Evolutionary conservation across 768 basidiomycete species (phyloP).

Genomic region (Amanita exitialis): DNA sequence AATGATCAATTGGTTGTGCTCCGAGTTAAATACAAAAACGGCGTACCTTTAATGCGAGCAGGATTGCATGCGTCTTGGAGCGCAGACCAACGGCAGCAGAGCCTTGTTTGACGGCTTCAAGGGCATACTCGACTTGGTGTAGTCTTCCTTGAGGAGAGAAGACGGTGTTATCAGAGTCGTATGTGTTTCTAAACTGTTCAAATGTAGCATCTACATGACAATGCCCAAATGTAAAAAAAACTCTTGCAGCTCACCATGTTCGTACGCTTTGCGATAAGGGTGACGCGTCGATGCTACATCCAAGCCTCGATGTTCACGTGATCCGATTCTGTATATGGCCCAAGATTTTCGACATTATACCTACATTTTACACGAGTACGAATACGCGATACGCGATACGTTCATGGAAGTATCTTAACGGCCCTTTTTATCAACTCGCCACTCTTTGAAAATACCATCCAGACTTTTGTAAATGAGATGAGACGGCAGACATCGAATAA

Average conservation of each 20-base stretch:
- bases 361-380: background rate
- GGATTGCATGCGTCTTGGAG: conserved; percentile 89
- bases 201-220: conserved; percentile 16
- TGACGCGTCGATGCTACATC: conserved; percentile 17
- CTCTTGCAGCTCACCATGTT: conserved; percentile 23
- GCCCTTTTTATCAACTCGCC: conserved; percentile 77
- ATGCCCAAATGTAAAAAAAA: background rate
- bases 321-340: background rate
- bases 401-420: conserved; percentile 22
- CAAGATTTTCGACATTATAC: background rate
- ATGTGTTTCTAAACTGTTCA: conserved; percentile 82
- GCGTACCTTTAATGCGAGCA: conserved; percentile 83
- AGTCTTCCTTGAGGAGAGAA: conserved; percentile 95
- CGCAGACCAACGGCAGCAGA: conserved; percentile 96
- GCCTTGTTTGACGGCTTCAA: conserved; percentile 99
- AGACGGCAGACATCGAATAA: conserved; percentile 81
- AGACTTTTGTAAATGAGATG: conserved; percentile 84
- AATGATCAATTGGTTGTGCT: background rate
- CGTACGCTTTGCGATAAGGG: conserved; percentile 8
- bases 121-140: conserved; percentile 96
- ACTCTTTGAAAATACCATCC: conserved; percentile 93
- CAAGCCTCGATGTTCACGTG: background rate
- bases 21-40: conserved; percentile 1
- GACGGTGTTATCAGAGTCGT: conserved; percentile 98
- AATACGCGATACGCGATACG: conserved; percentile 1